phyloP scores from a whole-genome alignment of 495 filamentous ascomycete species.

The Penicillium atrosanguineum region DNA sequence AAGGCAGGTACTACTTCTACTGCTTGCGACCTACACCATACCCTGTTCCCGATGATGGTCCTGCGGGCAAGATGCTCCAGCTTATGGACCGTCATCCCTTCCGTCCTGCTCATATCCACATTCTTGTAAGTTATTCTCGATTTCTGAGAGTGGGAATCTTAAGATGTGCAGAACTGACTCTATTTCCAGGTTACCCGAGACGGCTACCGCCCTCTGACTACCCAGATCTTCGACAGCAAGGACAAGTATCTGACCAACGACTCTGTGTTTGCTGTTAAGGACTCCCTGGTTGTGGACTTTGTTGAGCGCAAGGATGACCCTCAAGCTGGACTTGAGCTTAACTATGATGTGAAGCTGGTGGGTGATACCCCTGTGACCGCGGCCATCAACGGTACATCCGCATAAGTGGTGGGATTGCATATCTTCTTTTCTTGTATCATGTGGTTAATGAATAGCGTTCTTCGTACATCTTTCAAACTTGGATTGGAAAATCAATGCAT shows the following conservation, averaged over 20 bases:
- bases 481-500: not conserved
- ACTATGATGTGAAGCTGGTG: constrained; percentile 46
- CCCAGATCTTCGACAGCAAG: constrained; percentile 70
- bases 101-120: constrained; percentile 82
- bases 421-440: not conserved
- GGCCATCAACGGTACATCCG: not conserved
- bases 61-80: constrained; percentile 43
- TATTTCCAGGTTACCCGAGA: constrained; percentile 36
- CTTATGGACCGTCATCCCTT: constrained; percentile 74
- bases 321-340: constrained; percentile 67
- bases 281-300: constrained; percentile 69
- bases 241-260: constrained; percentile 64
- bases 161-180: constrained; percentile 6
- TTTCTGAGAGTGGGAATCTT: constrained; percentile 3
- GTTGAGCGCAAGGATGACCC: constrained; percentile 55
- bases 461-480: not conserved
- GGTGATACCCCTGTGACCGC: not conserved
- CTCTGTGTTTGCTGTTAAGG: constrained; percentile 75
- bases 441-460: not conserved
- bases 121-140: constrained; percentile 55
- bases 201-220: constrained; percentile 60
- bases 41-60: constrained; percentile 66
- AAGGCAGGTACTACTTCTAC: constrained; percentile 66
- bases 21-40: constrained; percentile 70
- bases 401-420: not conserved